phyloP scores from a whole-genome alignment of 2,329 filamentous ascomycete species.

The Dactylonectria macrodidyma region DNA sequence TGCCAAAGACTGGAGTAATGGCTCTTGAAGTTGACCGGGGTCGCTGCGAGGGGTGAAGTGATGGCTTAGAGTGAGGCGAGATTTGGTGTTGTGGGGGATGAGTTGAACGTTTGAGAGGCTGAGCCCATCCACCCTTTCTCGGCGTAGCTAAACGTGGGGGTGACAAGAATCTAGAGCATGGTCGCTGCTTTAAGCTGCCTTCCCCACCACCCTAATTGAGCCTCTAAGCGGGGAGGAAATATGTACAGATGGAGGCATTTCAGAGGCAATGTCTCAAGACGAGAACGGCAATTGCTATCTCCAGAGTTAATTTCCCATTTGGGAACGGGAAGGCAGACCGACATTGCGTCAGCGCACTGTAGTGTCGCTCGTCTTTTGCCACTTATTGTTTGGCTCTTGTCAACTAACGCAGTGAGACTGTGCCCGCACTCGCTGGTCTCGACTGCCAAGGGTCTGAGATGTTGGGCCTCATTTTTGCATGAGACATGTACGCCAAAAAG shows the following conservation, averaged over 20 bases:
- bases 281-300: not conserved
- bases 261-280: not conserved
- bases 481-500: not conserved
- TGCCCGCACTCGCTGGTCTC: not conserved
- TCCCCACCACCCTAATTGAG: not conserved
- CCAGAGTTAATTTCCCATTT: not conserved
- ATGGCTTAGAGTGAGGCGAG: not conserved
- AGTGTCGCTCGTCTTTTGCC: not conserved
- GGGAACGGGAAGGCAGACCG: too few species aligned
- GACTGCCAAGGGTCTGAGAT: not conserved
- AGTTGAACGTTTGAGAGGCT: not conserved
- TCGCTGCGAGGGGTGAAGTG: not conserved
- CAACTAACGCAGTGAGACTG: not conserved
- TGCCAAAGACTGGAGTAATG: too few species aligned
- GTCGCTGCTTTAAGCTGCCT: not conserved
- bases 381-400: not conserved
- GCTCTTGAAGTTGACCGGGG: not conserved
- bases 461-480: not conserved
- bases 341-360: too few species aligned
- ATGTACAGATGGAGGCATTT: not conserved
- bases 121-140: not conserved
- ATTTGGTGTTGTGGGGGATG: slow-evolving; percentile 13
- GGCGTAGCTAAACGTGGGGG: slow-evolving; percentile 12
- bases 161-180: not conserved
- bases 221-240: not conserved